Evolutionary conservation across 1,139 yeast genomes (phyloP).

Genomic region (Zhuliangozyma blackwelliae): DNA sequence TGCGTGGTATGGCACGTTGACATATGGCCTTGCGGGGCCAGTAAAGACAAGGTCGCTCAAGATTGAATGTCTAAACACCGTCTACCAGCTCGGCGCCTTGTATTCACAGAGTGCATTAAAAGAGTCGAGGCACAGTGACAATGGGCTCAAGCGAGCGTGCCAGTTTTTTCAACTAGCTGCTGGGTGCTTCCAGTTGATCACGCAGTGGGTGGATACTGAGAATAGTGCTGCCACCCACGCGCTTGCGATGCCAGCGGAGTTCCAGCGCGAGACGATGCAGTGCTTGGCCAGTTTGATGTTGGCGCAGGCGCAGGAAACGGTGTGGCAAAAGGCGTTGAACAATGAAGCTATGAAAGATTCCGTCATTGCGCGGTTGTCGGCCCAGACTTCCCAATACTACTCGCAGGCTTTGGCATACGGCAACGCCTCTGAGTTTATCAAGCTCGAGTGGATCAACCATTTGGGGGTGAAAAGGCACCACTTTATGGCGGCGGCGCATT

Average conservation of each 20-base stretch:
- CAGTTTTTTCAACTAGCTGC: conserved; percentile 66
- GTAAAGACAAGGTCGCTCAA: conserved; percentile 40
- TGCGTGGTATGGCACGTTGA: conserved; percentile 69
- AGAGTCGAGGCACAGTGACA: conserved; percentile 42
- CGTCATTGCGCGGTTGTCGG: conserved; percentile 59
- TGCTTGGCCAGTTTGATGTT: conserved; percentile 46
- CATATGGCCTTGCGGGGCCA: conserved; percentile 43
- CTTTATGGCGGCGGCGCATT: conserved; percentile 68
- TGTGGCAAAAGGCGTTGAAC: conserved; percentile 69
- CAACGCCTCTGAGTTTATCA: conserved; percentile 46
- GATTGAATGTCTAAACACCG: conserved; percentile 58
- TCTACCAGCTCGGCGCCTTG: conserved; percentile 66
- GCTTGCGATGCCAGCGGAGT: conserved; percentile 17
- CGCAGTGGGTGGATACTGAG: conserved; percentile 8
- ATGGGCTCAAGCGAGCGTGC: conserved; percentile 61
- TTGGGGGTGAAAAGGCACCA: conserved; percentile 55
- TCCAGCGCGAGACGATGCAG: conserved; percentile 23
- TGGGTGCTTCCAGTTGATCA: conserved; percentile 53
- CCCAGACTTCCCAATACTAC: conserved; percentile 60
- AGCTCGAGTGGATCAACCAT: conserved; percentile 63
- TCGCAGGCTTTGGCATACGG: conserved; percentile 41
- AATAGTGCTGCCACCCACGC: conserved; percentile 10
- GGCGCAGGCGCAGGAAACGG: conserved; percentile 85
- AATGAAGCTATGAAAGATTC: conserved; percentile 55
- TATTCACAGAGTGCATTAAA: conserved; percentile 53